Percentiles rank a stretch among this genome's conserved stretches.
phyloP scores from a whole-genome alignment of 202 grass and related monocot species.

The Setaria viridis region DNA sequence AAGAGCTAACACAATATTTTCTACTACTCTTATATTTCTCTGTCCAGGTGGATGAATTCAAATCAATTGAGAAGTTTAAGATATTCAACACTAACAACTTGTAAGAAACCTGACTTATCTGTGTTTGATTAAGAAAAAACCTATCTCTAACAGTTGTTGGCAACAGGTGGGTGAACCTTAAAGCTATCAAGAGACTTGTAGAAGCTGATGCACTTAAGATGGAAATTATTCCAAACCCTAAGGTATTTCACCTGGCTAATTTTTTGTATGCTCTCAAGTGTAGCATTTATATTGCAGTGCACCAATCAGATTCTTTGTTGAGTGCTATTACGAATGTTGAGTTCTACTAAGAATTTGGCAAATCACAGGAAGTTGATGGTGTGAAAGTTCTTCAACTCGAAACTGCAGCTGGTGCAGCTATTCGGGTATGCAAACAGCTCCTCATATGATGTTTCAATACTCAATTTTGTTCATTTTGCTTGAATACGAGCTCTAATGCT shows the following conservation, averaged over 20 bases:
- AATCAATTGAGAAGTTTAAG: conserved; percentile 99
- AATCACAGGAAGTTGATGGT: conserved; percentile 88
- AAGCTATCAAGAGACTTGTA: conserved; percentile 97
- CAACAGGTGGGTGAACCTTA: conserved; percentile 99
- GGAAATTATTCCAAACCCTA: conserved; percentile 99
- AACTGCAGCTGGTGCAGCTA: conserved; percentile 96
- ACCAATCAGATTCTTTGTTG: not conserved
- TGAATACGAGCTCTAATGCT: conserved; percentile 20
- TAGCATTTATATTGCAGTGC: not conserved
- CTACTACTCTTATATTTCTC: conserved; percentile 25
- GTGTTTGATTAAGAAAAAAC: not conserved
- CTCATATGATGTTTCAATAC: not conserved
- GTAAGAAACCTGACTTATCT: conserved; percentile 54
- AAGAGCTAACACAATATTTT: conserved; percentile 18
- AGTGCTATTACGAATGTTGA: conserved; percentile 12
- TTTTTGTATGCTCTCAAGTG: not conserved
- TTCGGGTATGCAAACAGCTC: conserved; percentile 65
- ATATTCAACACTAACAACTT: conserved; percentile 99
- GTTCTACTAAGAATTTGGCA: conserved; percentile 36
- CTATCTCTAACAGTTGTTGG: conserved; percentile 34
- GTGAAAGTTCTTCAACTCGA: conserved; percentile 93
- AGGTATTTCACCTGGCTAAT: conserved; percentile 52
- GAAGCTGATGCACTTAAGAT: conserved; percentile 98
- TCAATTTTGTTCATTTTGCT: conserved; percentile 11
- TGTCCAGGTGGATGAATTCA: conserved; percentile 87